These are phyloP conservation scores for Pelargonium myrrhifolium DNA, from an alignment of 441 rosid genomes.

Conservation along the genomic window DNA sequence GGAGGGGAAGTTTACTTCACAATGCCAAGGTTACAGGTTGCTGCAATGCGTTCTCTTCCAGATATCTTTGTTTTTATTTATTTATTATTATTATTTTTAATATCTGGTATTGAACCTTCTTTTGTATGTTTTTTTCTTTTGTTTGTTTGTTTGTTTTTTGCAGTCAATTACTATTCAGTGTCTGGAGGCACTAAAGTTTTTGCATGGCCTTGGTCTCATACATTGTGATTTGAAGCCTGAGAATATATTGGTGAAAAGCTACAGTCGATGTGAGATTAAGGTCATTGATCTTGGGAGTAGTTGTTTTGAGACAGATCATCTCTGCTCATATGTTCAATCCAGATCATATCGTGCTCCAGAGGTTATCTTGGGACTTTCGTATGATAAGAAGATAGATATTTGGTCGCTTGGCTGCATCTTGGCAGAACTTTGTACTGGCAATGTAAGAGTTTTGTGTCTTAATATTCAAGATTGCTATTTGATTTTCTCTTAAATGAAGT, in stretches of 20 bases:
- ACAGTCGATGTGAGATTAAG: conserved; percentile 94
- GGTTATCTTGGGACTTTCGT: conserved; percentile 84
- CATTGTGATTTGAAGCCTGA: conserved; percentile 95
- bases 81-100: no score
- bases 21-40: conserved; percentile 98
- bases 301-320: conserved; percentile 94
- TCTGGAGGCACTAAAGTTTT: conserved; percentile 79
- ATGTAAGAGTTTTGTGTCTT: conserved; percentile 40
- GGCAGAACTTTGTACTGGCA: conserved; percentile 94
- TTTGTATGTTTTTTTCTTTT: no score
- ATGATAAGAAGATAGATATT: conserved; percentile 83
- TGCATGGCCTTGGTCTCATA: conserved; percentile 88
- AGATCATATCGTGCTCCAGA: conserved; percentile 99
- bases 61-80: conserved; percentile 1
- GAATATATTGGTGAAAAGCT: conserved; percentile 88
- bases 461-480: neutral
- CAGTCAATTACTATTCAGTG: conserved; percentile 94
- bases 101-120: conserved; percentile 22
- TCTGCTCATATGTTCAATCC: conserved; percentile 94
- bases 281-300: conserved; percentile 99
- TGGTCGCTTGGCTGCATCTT: conserved; percentile 99
- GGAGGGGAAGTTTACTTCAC: conserved; percentile 99
- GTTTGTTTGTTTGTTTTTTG: conserved; percentile 25
- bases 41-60: conserved; percentile 19
- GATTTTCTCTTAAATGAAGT: neutral